These are phyloP conservation scores for Apiospora saccharicola DNA, from an alignment of 2,329 filamentous ascomycete species.

Conservation along the genomic window DNA sequence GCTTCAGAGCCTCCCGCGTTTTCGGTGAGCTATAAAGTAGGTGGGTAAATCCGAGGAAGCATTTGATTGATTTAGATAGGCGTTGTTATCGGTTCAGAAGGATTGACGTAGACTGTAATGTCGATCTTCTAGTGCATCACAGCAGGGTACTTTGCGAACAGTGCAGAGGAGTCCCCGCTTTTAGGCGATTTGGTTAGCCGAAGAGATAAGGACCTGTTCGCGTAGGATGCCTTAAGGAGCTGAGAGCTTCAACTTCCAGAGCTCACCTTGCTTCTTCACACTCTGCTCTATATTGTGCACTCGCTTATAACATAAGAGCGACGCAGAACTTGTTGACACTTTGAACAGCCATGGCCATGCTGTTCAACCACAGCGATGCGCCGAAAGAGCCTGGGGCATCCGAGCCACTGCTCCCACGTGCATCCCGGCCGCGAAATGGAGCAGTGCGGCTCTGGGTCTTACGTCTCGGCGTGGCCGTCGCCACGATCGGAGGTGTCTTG, in stretches of 20 bases:
- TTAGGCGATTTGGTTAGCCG: background rate
- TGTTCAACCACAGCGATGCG: background rate
- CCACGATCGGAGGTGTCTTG: background rate
- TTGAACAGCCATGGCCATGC: background rate
- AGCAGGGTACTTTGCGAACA: background rate
- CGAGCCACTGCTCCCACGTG: background rate
- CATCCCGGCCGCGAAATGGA: background rate
- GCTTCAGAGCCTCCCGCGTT: background rate
- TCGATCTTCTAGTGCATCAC: background rate
- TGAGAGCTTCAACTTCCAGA: background rate
- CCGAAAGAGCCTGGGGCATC: background rate
- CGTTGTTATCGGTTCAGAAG: background rate
- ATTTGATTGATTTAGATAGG: background rate
- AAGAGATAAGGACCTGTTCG: background rate
- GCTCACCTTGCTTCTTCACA: background rate
- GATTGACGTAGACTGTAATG: background rate
- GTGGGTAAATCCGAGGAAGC: background rate
- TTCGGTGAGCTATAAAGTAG: background rate
- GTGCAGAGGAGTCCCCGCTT: slow-evolving; percentile 6
- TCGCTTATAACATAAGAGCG: background rate
- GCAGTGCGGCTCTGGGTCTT: background rate
- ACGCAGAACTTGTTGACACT: background rate
- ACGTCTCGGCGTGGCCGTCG: background rate
- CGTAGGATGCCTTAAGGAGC: background rate
- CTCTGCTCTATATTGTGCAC: background rate